Conservation (phyloP, 106 monocot genomes). For the Agapanthus africanus region DNA sequence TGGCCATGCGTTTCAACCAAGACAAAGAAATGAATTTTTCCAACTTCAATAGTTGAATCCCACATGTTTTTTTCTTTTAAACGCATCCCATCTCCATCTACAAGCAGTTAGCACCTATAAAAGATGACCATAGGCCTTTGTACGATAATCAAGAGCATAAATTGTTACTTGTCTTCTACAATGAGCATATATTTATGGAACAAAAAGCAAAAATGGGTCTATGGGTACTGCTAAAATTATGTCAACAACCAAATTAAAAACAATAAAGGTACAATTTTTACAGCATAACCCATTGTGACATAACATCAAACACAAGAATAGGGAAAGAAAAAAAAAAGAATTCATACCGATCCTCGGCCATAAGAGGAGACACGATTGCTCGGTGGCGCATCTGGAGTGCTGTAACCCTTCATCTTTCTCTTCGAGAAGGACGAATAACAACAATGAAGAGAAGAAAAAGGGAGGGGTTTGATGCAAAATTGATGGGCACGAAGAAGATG, state of each 20-base stretch:
- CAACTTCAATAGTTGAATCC: too few species aligned
- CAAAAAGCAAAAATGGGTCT: not conserved
- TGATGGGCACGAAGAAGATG: not conserved
- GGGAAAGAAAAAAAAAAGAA: not conserved
- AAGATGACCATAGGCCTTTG: too few species aligned
- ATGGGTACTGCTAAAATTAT: not conserved
- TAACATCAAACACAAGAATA: conserved; percentile 3
- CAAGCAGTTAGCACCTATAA: too few species aligned
- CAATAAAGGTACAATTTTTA: not conserved
- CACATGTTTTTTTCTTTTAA: too few species aligned
- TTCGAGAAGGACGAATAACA: not conserved
- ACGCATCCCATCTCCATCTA: too few species aligned
- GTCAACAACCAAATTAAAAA: not conserved
- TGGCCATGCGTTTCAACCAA: too few species aligned
- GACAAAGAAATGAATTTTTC: too few species aligned
- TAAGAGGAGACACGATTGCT: not conserved
- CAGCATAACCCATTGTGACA: not conserved
- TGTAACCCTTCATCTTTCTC: not conserved
- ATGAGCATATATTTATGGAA: too few species aligned
- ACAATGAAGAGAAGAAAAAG: not conserved
- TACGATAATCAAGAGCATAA: not conserved
- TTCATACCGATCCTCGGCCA: not conserved
- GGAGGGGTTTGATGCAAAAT: not conserved
- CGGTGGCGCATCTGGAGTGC: not conserved
- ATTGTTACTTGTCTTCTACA: not conserved